Evolutionary conservation across 2,329 filamentous ascomycete genomes (phyloP).

Genomic region (Colletotrichum falcatum): DNA sequence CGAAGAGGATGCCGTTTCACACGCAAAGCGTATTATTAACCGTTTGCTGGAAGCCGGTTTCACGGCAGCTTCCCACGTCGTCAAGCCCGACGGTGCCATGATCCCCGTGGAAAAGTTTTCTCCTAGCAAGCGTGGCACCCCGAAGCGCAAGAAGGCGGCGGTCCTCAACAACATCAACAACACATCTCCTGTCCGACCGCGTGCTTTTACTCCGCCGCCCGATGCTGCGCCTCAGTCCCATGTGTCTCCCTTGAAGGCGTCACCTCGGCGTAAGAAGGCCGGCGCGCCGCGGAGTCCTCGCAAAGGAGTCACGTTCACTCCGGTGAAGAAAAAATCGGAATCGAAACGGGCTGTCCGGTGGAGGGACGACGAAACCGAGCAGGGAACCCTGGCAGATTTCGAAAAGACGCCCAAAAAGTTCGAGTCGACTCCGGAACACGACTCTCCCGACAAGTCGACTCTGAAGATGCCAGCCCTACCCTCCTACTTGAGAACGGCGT

Average conservation of each 20-base stretch:
- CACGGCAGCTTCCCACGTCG: constrained; percentile 80
- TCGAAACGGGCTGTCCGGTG: constrained; percentile 85
- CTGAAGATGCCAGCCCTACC: constrained; percentile 57
- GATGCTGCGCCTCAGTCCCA: constrained; percentile 43
- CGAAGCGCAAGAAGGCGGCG: constrained; percentile 75
- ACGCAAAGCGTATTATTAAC: constrained; percentile 81
- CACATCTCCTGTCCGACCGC: constrained; percentile 59
- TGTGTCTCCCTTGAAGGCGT: constrained; percentile 77
- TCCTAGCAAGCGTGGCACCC: constrained; percentile 78
- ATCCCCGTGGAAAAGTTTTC: constrained; percentile 75
- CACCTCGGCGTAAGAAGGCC: constrained; percentile 82
- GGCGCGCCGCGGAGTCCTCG: constrained; percentile 56
- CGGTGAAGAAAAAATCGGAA: constrained; percentile 80
- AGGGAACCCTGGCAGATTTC: constrained; percentile 89
- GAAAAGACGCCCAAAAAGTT: constrained; percentile 86
- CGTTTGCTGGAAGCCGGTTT: constrained; percentile 83
- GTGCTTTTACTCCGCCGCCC: constrained; percentile 53
- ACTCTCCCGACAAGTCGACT: constrained; percentile 60
- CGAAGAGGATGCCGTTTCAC: constrained; percentile 83
- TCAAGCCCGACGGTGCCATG: constrained; percentile 85
- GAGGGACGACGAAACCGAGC: constrained; percentile 87
- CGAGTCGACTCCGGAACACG: constrained; percentile 65
- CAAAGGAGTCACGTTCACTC: constrained; percentile 85
- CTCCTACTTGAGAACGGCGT: constrained; percentile 60
- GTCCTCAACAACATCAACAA: constrained; percentile 53